These are phyloP conservation scores for Pycnococcus provasolii DNA, from an alignment of 139 green algal genomes.

Conservation along the genomic window DNA sequence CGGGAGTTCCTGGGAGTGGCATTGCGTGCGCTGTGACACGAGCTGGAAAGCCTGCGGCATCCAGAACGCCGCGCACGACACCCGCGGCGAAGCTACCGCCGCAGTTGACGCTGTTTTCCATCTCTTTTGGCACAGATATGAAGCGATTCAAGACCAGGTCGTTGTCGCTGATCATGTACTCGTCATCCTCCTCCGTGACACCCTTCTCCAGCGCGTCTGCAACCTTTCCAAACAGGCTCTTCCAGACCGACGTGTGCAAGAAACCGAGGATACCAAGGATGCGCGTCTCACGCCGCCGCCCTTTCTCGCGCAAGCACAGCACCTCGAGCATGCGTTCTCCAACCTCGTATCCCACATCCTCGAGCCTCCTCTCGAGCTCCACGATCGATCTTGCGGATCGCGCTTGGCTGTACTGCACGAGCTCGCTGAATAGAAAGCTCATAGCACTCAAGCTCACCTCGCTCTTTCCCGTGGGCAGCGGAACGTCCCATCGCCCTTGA, in stretches of 20 bases:
- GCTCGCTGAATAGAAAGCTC: constrained; percentile 86
- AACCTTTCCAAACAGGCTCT: constrained; percentile 77
- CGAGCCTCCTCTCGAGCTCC: constrained; percentile 86
- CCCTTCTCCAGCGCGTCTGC: constrained; percentile 91
- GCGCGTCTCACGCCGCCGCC: constrained; percentile 45
- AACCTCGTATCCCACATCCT: constrained; percentile 68
- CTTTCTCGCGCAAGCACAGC: constrained; percentile 65
- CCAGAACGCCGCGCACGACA: constrained; percentile 79
- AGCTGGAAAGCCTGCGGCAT: constrained; percentile 74
- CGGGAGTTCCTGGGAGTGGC: neutral
- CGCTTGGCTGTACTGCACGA: constrained; percentile 86
- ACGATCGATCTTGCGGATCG: constrained; percentile 60
- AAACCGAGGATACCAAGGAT: constrained; percentile 84
- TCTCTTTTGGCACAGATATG: constrained; percentile 84
- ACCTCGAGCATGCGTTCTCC: constrained; percentile 77
- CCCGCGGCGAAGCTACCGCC: constrained; percentile 69
- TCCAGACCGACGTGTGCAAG: constrained; percentile 82
- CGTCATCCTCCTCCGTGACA: constrained; percentile 70
- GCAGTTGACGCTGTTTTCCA: constrained; percentile 73
- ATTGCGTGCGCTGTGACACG: constrained; percentile 25
- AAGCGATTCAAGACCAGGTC: constrained; percentile 76
- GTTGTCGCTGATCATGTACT: constrained; percentile 93
- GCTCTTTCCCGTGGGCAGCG: constrained; percentile 43
- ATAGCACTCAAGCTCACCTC: constrained; percentile 81
- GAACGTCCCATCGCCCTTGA: constrained; percentile 33